Conservation (phyloP, 352 stramenopile species). For the Aphanomyces euteiches region DNA sequence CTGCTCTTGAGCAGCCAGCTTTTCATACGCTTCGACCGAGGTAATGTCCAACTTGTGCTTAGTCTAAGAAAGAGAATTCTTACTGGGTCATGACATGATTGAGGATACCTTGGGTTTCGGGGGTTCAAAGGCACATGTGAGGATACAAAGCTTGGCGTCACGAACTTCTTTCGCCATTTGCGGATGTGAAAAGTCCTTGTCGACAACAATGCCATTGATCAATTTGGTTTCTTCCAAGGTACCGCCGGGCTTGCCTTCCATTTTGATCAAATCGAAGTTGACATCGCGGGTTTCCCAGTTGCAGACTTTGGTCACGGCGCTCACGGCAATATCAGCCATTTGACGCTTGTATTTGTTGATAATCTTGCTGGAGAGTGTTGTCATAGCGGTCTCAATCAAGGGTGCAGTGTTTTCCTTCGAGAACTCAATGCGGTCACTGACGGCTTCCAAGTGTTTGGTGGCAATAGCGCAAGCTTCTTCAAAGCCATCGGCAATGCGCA, state of each 20-base stretch:
- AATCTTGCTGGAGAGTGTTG: constrained; percentile 99
- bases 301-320: constrained; percentile 96
- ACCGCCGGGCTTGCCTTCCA: constrained; percentile 97
- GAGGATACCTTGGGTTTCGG: constrained; percentile 93
- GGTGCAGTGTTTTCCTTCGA: constrained; percentile 91
- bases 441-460: constrained; percentile 92
- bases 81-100: constrained; percentile 15
- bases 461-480: constrained; percentile 97
- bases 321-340: constrained; percentile 98
- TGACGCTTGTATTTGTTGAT: constrained; percentile 98
- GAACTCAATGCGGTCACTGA: constrained; percentile 97
- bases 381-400: constrained; percentile 97
- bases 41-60: constrained; percentile 99
- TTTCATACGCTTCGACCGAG: constrained; percentile 96
- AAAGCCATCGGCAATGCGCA: constrained; percentile 98
- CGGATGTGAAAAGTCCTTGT: constrained; percentile 99
- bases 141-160: constrained; percentile 97
- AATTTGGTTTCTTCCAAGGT: constrained; percentile 97
- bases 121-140: constrained; percentile 99
- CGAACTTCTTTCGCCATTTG: constrained; percentile 98
- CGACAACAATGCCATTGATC: constrained; percentile 98
- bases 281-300: constrained; percentile 99
- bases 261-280: constrained; percentile 99
- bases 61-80: constrained; percentile 50
- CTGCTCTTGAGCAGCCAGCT: constrained; percentile 96